Percentiles rank a stretch among this genome's conserved stretches.
Conservation (phyloP, 1,284 basidiomycete genomes). For the Sporisorium exsertum region DNA sequence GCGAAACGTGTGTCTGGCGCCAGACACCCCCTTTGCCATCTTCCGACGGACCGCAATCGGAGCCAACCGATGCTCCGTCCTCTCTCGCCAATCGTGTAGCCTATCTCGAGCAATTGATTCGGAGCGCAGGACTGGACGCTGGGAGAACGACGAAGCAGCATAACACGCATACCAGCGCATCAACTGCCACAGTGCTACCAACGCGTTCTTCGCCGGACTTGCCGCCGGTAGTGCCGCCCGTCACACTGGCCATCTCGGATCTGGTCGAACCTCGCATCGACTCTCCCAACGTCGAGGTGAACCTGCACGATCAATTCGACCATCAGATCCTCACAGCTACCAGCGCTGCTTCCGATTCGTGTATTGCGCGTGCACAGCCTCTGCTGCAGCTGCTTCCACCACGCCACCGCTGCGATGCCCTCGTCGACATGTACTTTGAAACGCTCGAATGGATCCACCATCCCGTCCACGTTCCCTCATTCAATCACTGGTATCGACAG, state of each 20-base stretch:
- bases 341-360: background rate
- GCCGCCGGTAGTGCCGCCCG: background rate
- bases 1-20: slow-evolving; percentile 2
- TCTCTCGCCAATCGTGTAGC: slow-evolving; percentile 1
- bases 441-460: slow-evolving; percentile 9
- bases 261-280: slow-evolving; percentile 2
- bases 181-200: background rate
- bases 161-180: background rate
- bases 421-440: slow-evolving; percentile 1
- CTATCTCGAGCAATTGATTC: slow-evolving; percentile 4
- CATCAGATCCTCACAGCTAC: slow-evolving; percentile 5
- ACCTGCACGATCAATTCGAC: slow-evolving; percentile 5
- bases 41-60: background rate
- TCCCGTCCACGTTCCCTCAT: slow-evolving; percentile 1
- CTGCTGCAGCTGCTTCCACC: background rate
- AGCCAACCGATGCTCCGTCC: background rate
- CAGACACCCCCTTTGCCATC: background rate
- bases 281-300: background rate
- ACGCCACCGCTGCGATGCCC: slow-evolving; percentile 3
- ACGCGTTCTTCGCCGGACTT: background rate
- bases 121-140: background rate
- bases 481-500: background rate
- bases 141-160: background rate
- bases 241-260: slow-evolving; percentile 5
- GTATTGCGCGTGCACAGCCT: slow-evolving; percentile 4